These are phyloP conservation scores for Gossypium bickii DNA, from an alignment of 345 rosid genomes.

Conservation along the genomic window DNA sequence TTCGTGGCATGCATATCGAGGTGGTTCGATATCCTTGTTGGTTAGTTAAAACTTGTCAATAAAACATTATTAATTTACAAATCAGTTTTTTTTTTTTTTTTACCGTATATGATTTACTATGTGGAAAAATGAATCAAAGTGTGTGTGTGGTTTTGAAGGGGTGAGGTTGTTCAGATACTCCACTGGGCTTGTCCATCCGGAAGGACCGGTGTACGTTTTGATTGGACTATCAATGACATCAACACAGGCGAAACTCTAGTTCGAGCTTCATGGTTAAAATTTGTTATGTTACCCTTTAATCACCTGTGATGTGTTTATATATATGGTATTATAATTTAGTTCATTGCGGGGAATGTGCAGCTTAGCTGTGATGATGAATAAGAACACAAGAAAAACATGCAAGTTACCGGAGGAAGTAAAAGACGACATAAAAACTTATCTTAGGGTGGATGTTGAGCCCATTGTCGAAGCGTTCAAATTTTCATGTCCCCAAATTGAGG, in stretches of 20 bases:
- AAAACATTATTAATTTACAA: background rate
- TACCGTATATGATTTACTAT: background rate
- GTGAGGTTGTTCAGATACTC: background rate
- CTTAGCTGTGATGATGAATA: constrained; percentile 4
- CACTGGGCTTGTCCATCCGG: background rate
- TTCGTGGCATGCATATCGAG: background rate
- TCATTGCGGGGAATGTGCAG: background rate
- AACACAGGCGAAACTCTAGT: constrained; percentile 5
- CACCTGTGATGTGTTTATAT: background rate
- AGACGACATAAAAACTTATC: background rate
- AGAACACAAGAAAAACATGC: constrained; percentile 3
- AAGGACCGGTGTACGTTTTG: background rate
- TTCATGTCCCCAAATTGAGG: background rate
- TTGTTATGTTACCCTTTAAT: background rate
- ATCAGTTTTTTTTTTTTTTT: background rate
- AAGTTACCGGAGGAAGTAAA: constrained; percentile 7
- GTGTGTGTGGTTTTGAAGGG: background rate
- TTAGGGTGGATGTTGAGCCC: background rate
- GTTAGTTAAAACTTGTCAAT: background rate
- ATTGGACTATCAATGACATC: background rate
- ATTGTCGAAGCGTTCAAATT: background rate
- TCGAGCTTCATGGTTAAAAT: constrained; percentile 8
- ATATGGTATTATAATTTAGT: background rate
- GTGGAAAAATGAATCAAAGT: background rate
- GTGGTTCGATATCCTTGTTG: background rate